These are phyloP conservation scores for Salix koriyanagi DNA, from an alignment of 345 rosid species.

Conservation along the genomic window DNA sequence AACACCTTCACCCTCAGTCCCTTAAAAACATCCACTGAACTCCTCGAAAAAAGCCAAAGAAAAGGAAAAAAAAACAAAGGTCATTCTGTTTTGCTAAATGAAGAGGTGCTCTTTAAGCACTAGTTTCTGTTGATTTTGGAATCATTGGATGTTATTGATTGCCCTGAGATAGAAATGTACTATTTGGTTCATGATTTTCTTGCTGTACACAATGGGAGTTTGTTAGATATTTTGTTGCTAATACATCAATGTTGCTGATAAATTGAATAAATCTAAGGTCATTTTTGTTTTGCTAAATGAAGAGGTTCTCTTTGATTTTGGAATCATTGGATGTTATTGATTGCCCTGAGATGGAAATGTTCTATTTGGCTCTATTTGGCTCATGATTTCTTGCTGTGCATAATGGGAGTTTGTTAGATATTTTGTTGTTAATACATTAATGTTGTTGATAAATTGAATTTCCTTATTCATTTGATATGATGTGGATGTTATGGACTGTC, in stretches of 20 bases:
- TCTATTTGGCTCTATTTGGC: not conserved
- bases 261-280: not conserved
- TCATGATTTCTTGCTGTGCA: not conserved
- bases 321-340: not conserved
- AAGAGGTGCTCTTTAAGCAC: not conserved
- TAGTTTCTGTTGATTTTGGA: not conserved
- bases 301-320: not conserved
- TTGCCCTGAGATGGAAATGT: not conserved
- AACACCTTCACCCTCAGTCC: not conserved
- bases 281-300: not conserved
- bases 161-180: not conserved
- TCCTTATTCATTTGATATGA: not conserved
- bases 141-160: not conserved
- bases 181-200: not conserved
- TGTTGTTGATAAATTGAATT: not conserved
- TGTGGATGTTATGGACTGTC: slow-evolving; percentile 5
- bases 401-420: not conserved
- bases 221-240: not conserved
- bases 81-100: not conserved
- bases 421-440: not conserved
- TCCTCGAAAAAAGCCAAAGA: no score
- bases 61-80: not conserved
- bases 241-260: not conserved
- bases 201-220: not conserved
- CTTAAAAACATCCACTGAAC: no score